Evolutionary conservation across 768 basidiomycete species (phyloP), one percentile per base, ranked within the genome.

Genomic region (Amyloporia xantha): DNA sequence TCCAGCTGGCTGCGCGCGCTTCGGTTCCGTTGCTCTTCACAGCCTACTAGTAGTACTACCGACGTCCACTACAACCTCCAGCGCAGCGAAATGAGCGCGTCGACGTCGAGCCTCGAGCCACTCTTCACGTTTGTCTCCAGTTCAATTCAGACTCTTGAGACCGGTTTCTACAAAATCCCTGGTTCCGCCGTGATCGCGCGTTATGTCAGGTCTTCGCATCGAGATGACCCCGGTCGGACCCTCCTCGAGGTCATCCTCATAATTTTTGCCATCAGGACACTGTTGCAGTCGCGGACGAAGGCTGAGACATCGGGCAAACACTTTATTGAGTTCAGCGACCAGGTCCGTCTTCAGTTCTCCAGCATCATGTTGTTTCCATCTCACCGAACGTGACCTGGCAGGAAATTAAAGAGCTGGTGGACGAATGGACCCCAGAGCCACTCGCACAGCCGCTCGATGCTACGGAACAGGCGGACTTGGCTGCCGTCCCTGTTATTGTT

Each of bases 331-430:
- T 87, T 98, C 56, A 82, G 73, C 46, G 91, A 93, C 57, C 92
- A 96, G 78, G 94, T 91, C 47, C 25, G 72, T 64, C n/a, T 17
- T 3, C n/a, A n/a, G n/a, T n/a, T n/a, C n/a, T n/a, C n/a, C n/a
- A n/a, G n/a, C n/a, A n/a, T n/a, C n/a, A n/a, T n/a, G n/a, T n/a
- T n/a, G n/a, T n/a, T n/a, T n/a, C n/a, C n/a, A n/a, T 11, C 15
- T 10, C n/a, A 40, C 40, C 25, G 21, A 19, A 25, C 26, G 24
- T 15, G 20, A 23, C 36, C n/a, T 30, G 25, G 25, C 57, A 96
- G 93, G 96, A 98, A 83, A 81, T 98, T 37, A 84, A 98, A 62
- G 96, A 98, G 62, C 77, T 98, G 23, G 93, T 99, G 1, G 85
- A 91, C 44, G 96, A 98, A 66, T 99, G 93, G 91, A 71, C 70